Evolutionary conservation across 371 early-diverging fungal species (phyloP).

Genomic region (Coemansia sp.): DNA sequence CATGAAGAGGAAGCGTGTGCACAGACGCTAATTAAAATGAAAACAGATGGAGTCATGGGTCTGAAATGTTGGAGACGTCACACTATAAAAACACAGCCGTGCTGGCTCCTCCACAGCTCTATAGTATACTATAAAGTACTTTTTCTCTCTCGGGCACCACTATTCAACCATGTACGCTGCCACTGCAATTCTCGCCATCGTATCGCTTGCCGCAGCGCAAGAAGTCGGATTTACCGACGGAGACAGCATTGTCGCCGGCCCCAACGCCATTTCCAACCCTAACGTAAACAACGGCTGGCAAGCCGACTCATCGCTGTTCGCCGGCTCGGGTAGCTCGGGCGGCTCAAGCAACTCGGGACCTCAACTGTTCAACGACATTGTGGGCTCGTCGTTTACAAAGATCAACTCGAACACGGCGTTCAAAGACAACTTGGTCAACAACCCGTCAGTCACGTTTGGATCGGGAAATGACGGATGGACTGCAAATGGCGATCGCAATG

Average conservation of each 20-base stretch:
- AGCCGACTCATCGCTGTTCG: slow-evolving; percentile 37
- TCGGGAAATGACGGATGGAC: slow-evolving; percentile 47
- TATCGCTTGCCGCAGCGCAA: slow-evolving; percentile 18
- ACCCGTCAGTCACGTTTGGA: slow-evolving; percentile 28
- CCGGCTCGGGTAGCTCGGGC: slow-evolving; percentile 17
- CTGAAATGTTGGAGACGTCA: neutral
- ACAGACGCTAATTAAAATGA: neutral
- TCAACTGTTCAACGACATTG: slow-evolving; percentile 38
- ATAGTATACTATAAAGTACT: neutral
- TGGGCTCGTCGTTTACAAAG: slow-evolving; percentile 36
- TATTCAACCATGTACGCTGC: slow-evolving; percentile 4
- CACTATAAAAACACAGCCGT: neutral
- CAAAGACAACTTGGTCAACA: slow-evolving; percentile 48
- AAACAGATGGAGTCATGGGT: no score
- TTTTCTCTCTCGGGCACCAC: neutral
- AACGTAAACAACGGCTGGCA: slow-evolving; percentile 48
- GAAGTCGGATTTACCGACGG: slow-evolving; percentile 41
- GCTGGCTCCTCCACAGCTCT: neutral
- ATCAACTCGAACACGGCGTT: slow-evolving; percentile 34
- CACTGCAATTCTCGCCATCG: slow-evolving; percentile 2
- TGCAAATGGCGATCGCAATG: slow-evolving; percentile 40
- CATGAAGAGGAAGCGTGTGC: neutral
- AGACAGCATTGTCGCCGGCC: slow-evolving; percentile 22
- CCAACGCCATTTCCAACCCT: slow-evolving; percentile 45
- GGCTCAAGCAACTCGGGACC: slow-evolving; percentile 1